Evolutionary conservation across 495 filamentous ascomycete genomes (phyloP), one percentile per base, ranked within the genome.

Genomic region (Aspergillus hancockii): DNA sequence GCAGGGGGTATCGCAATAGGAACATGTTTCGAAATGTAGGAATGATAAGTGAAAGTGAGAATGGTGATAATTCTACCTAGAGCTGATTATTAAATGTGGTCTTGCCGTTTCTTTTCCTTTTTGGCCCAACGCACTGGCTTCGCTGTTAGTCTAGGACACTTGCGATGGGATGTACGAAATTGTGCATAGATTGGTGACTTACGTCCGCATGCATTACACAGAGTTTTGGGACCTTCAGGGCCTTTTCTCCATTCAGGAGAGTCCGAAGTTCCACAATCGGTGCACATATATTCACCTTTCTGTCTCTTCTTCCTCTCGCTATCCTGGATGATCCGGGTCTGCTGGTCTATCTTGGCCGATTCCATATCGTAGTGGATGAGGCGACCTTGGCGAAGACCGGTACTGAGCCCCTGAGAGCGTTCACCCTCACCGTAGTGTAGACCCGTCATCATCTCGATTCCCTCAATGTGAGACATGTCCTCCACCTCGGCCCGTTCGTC

Each of bases 161-260:
- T n/a, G 12, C 5, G 38, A 41, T 16, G 43, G 32, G 41, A 28
- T 18, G 40, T 49, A 38, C 10, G 54, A 32, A 19, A 59, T 43
- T 41, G 32, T 30, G 28, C 4, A 52, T 19, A 32, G 31, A 50
- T 31, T 19, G 41, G 50, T 57, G 45, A 82, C 84, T 75, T 75
- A 75, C 92, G 83, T 58, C 94, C 94, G 75, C 94, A 98, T 22
- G 94, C 94, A 79, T 98, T 98, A 75, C 94, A 98, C 46, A 98
- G 76, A 2, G 93, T 97, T 75, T 98, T 98, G 4, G 94, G 94
- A 8, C 94, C 94, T 54, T 83, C 88, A 0, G 94, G 94, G 0
- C 94, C 94, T 68, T 97, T 98, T 57, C 94, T 82, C 94, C 94
- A 98, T 77, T 98, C 94, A 0, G 94, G 94, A 16, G 90, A 95